A percentile compares a stretch with the other conserved stretches of the same genome.
Evolutionary conservation across 805 yeast species (phyloP).

Genomic region (Zygotorulaspora chibaensis): DNA sequence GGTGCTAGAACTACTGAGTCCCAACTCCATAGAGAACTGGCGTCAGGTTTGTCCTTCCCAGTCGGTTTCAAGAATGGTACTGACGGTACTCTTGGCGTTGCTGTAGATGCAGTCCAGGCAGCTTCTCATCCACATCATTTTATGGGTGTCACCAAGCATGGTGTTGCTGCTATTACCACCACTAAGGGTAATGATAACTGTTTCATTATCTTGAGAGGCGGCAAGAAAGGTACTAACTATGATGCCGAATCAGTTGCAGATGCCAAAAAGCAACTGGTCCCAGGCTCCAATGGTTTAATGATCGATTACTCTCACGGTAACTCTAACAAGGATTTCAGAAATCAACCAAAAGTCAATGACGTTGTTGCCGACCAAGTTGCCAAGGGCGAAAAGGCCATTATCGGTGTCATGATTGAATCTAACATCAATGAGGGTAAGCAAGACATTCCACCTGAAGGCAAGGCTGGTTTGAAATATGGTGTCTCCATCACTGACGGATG

Average conservation of each 20-base stretch:
- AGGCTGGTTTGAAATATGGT: conserved; percentile 73
- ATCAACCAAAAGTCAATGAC: conserved; percentile 89
- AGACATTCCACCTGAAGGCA: conserved; percentile 60
- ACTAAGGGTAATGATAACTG: conserved; percentile 94
- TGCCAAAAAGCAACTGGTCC: conserved; percentile 61
- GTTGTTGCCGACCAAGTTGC: conserved; percentile 79
- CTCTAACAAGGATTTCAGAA: conserved; percentile 87
- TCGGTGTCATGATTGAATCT: conserved; percentile 95
- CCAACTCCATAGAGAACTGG: conserved; percentile 94
- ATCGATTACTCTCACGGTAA: conserved; percentile 98
- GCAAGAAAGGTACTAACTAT: conserved; percentile 89
- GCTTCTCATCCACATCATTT: conserved; percentile 92
- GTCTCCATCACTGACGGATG: conserved; percentile 97
- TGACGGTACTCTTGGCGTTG: conserved; percentile 89
- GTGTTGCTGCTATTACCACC: conserved; percentile 92
- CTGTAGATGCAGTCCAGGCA: conserved; percentile 90
- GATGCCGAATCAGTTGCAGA: conserved; percentile 73
- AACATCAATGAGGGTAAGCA: conserved; percentile 91
- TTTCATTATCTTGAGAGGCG: conserved; percentile 94
- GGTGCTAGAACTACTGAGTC: conserved; percentile 99
- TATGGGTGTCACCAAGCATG: conserved; percentile 96
- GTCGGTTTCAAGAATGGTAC: conserved; percentile 98
- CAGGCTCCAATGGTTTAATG: conserved; percentile 56
- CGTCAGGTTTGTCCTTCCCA: conserved; percentile 98
- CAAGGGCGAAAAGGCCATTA: conserved; percentile 71